phyloP scores from a whole-genome alignment of 768 basidiomycete species.

The Termitomyces sp. region DNA sequence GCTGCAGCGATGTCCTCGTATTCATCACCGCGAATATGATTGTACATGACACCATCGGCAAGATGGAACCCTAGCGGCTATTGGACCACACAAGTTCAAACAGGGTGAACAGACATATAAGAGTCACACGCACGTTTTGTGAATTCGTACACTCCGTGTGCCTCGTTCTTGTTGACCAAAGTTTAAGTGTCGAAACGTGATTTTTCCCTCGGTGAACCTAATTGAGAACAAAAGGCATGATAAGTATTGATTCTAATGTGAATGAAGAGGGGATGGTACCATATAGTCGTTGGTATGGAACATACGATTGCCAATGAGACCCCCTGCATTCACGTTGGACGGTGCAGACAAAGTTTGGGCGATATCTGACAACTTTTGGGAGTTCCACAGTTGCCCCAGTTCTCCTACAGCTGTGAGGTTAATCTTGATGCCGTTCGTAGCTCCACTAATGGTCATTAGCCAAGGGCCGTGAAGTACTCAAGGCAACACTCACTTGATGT shows the following conservation, averaged over 20 bases:
- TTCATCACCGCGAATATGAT: constrained; percentile 59
- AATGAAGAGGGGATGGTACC: constrained; percentile 29
- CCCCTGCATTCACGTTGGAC: constrained; percentile 48
- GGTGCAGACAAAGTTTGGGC: constrained; percentile 30
- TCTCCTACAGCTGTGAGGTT: constrained; percentile 36
- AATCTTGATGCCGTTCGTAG: constrained; percentile 50
- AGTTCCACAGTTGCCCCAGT: constrained; percentile 14
- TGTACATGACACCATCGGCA: constrained; percentile 59
- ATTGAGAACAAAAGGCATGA: not conserved
- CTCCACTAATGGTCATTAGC: constrained; percentile 28
- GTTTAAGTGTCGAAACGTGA: constrained; percentile 58
- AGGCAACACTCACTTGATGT: constrained; percentile 37
- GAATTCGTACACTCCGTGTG: constrained; percentile 63
- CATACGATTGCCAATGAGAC: constrained; percentile 51
- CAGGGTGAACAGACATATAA: not conserved
- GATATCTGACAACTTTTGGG: constrained; percentile 29
- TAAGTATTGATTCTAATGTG: not conserved
- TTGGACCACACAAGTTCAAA: not conserved
- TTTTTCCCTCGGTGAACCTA: constrained; percentile 58
- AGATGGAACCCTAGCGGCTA: constrained; percentile 70
- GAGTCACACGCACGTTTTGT: constrained; percentile 42
- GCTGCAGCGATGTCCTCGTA: constrained; percentile 70
- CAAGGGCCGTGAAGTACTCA: constrained; percentile 15
- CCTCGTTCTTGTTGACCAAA: constrained; percentile 53
- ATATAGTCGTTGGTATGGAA: constrained; percentile 69